Percentiles rank a stretch among this genome's conserved stretches.
Conservation (phyloP, 176 grass and related monocot species). For the Thinopyrum elongatum region DNA sequence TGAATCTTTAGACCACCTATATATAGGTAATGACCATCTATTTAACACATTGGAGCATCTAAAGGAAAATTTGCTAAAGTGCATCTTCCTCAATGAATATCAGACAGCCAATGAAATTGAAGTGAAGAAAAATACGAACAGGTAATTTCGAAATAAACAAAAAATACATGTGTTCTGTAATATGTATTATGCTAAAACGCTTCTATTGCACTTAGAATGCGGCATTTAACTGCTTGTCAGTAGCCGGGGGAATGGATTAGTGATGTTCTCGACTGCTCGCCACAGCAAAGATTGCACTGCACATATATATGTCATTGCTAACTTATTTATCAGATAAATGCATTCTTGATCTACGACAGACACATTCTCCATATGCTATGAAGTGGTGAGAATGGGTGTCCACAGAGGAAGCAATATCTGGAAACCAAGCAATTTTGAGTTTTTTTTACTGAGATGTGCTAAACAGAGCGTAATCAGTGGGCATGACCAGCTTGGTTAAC, state of each 20-base stretch:
- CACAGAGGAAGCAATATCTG: not conserved
- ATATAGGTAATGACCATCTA: not conserved
- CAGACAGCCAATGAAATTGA: not conserved
- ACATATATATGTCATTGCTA: not conserved
- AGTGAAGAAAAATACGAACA: not conserved
- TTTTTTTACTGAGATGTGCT: not conserved
- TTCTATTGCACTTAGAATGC: not conserved
- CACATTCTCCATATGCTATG: not conserved
- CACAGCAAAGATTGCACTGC: not conserved
- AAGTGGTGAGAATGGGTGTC: not conserved
- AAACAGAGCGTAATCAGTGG: not conserved
- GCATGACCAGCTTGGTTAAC: not conserved
- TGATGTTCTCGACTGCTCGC: not conserved
- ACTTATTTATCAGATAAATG: constrained; percentile 14
- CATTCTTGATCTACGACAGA: not conserved
- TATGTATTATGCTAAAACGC: not conserved
- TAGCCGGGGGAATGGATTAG: not conserved
- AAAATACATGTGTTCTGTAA: not conserved
- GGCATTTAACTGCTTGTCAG: not conserved
- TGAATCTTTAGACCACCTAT: not conserved
- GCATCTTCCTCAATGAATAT: not conserved
- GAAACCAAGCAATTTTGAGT: not conserved
- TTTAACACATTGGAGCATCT: not conserved
- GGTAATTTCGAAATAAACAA: not conserved
- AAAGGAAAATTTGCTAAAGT: not conserved